Evolutionary conservation across 805 yeast genomes (phyloP), one percentile per base, ranked within the genome.

Genomic region (Candida ficus): DNA sequence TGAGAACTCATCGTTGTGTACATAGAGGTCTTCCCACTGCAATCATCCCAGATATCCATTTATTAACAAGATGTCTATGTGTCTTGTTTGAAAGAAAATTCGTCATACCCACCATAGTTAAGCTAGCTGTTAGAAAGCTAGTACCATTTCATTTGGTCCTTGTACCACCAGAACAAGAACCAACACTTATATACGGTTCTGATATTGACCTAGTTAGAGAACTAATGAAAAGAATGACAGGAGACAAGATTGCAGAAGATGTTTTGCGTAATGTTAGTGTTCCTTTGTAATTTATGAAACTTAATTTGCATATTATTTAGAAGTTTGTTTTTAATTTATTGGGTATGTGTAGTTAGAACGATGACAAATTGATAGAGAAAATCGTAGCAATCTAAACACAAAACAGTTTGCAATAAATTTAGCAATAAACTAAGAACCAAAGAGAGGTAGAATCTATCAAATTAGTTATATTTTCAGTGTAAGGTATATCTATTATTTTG

Each of bases 1-100:
- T 73, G 2, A 60, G 87, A 33, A 67, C 69, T 39, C 82, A 80
- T 49, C 53, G 86, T 31, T 68, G 76, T 54, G 76, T 77, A 5
- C 46, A 57, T 3, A 64, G 69, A 2, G 86, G 86, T 0, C 52
- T 78, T 0, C 70, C 80, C 1, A 75, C 82, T 0, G 54, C 58
- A 37, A 60, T 72, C 3, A 54, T 70, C 10, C 43, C 53, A 3
- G 79, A 76, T 37, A 56, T 77, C 28, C 71, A 67, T 21, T 40
- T 50, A 9, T 54, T 67, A 39, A 61, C 67, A 2, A 59, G 64
- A 17, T 52, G 68, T 9, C 52, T 75, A 28, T 68, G 80, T 21
- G 67, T 66, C 4, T 42, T 75, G 7, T 66, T 68, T 31, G 63
- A 56, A 4, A 50, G 63, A 10, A 44, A 46, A 16, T 80, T 57